A percentile compares a stretch with the other conserved stretches of the same genome.
Evolutionary conservation across 257 asterid species (phyloP).

Genomic region (Linderniella brevidens): DNA sequence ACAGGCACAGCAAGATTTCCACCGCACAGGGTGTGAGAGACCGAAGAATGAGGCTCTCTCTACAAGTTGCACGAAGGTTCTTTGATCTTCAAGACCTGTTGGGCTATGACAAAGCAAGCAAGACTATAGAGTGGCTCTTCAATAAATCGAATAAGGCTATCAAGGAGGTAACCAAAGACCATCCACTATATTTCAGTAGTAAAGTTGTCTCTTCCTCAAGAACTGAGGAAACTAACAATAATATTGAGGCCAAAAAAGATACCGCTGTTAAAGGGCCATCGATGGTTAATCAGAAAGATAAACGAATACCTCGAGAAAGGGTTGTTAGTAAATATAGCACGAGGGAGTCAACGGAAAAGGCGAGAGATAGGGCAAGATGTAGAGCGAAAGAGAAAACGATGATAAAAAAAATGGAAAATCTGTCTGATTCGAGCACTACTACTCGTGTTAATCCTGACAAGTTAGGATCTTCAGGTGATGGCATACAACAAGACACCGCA

Average conservation of each 20-base stretch:
- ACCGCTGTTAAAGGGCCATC: constrained; percentile 30
- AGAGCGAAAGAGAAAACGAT: constrained; percentile 40
- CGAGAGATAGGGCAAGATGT: constrained; percentile 35
- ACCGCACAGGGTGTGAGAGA: constrained; percentile 66
- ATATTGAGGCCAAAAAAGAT: constrained; percentile 17
- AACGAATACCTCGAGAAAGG: constrained; percentile 9
- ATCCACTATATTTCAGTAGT: background rate
- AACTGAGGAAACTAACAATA: constrained; percentile 5
- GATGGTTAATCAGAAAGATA: constrained; percentile 23
- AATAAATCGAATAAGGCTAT: constrained; percentile 41
- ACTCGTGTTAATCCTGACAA: constrained; percentile 7
- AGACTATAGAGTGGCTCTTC: constrained; percentile 67
- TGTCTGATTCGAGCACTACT: constrained; percentile 9
- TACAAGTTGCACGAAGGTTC: constrained; percentile 52
- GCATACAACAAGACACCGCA: no score
- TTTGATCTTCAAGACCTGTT: constrained; percentile 70
- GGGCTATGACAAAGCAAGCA: constrained; percentile 65
- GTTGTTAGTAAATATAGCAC: constrained; percentile 5
- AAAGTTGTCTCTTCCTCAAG: background rate
- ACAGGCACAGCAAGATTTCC: constrained; percentile 65
- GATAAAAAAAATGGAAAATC: constrained; percentile 12
- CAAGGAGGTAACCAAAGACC: constrained; percentile 20
- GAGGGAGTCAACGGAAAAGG: constrained; percentile 34
- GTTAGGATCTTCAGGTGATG: constrained; percentile 21
- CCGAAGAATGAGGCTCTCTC: constrained; percentile 55